A percentile compares a stretch with the other conserved stretches of the same genome.
Evolutionary conservation across 495 filamentous ascomycete species (phyloP).

Genomic region (Viridothelium virens): DNA sequence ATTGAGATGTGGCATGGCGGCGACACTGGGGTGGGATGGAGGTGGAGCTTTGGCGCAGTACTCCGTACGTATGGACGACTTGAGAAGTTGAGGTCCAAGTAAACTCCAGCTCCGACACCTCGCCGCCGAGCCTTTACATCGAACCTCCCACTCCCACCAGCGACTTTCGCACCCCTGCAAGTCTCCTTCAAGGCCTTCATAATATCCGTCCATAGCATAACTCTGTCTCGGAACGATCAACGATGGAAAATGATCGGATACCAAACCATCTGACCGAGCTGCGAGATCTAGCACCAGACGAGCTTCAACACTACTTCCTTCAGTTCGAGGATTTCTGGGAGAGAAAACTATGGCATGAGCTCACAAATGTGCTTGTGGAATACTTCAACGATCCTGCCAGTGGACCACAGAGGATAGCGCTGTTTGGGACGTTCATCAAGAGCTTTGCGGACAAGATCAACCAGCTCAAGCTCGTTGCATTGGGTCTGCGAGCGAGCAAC

Average conservation of each 20-base stretch:
- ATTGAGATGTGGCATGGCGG: constrained; percentile 3
- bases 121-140: neutral
- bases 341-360: constrained; percentile 98
- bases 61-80: too few species aligned
- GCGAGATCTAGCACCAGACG: constrained; percentile 72
- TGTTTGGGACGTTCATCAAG: constrained; percentile 91
- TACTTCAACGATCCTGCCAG: constrained; percentile 82
- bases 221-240: constrained; percentile 23
- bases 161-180: neutral
- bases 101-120: neutral
- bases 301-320: constrained; percentile 80
- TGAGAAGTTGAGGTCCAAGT: neutral
- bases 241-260: constrained; percentile 79
- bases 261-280: constrained; percentile 85
- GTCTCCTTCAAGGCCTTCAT: neutral
- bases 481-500: constrained; percentile 77
- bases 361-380: constrained; percentile 78
- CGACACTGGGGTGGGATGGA: neutral
- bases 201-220: neutral
- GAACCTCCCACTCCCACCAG: neutral
- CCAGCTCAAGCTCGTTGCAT: constrained; percentile 87
- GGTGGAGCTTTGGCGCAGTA: neutral
- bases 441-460: constrained; percentile 98
- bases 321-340: constrained; percentile 97
- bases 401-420: constrained; percentile 69